These are phyloP conservation scores for Epichloe baconii DNA, from an alignment of 2,329 filamentous ascomycete species.

Conservation along the genomic window DNA sequence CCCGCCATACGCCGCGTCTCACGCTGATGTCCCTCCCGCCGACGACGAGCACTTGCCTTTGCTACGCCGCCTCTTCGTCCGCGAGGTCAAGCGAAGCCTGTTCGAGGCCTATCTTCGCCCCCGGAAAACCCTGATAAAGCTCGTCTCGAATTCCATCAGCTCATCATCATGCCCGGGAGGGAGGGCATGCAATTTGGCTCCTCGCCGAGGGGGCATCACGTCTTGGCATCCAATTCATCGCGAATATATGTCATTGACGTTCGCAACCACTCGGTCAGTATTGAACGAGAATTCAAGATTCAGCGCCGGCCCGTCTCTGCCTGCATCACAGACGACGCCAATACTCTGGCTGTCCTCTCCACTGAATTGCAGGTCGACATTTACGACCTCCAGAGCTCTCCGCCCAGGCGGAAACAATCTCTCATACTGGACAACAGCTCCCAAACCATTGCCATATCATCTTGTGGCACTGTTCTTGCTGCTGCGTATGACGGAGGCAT, in stretches of 20 bases:
- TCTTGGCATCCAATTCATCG: constrained; percentile 76
- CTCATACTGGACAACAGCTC: constrained; percentile 69
- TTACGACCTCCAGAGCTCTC: constrained; percentile 55
- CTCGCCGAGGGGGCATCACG: constrained; percentile 59
- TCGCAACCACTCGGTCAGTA: constrained; percentile 41
- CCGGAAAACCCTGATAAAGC: constrained; percentile 56
- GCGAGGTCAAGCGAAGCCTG: constrained; percentile 61
- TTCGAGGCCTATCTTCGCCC: constrained; percentile 67
- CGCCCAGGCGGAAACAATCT: constrained; percentile 59
- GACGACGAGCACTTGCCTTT: constrained; percentile 39
- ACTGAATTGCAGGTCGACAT: constrained; percentile 75
- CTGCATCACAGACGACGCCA: constrained; percentile 68
- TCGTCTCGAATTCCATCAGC: constrained; percentile 74
- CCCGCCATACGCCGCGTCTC: constrained; percentile 42
- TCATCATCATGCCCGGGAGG: constrained; percentile 73
- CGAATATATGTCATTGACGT: constrained; percentile 69
- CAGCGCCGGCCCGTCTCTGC: constrained; percentile 61
- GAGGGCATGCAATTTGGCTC: constrained; percentile 78
- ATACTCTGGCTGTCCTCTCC: constrained; percentile 64
- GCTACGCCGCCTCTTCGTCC: constrained; percentile 53
- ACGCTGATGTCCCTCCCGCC: constrained; percentile 25
- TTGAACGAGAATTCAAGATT: constrained; percentile 70
- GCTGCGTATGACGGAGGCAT: constrained; percentile 82
- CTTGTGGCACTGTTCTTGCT: constrained; percentile 68
- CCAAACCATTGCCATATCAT: constrained; percentile 65